A percentile compares a stretch with the other conserved stretches of the same genome.
Evolutionary conservation across 2,329 filamentous ascomycete genomes (phyloP).

Genomic region (Ophiostoma australiae): DNA sequence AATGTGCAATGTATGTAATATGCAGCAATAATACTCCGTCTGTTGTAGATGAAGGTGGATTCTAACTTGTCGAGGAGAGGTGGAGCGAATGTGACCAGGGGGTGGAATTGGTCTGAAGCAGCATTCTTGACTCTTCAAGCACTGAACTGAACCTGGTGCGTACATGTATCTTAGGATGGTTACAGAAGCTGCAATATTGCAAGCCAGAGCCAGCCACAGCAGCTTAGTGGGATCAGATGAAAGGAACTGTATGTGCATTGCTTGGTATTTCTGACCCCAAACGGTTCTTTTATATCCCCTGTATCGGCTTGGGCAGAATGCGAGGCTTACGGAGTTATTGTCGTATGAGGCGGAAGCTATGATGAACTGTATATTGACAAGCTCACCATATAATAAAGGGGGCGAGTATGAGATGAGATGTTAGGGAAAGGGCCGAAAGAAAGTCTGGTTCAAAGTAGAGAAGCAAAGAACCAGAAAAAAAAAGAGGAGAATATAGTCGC

Average conservation of each 20-base stretch:
- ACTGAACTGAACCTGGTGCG: neutral
- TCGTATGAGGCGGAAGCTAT: neutral
- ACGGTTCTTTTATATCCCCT: neutral
- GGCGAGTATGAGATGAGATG: neutral
- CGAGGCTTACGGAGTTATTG: neutral
- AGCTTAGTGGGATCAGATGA: neutral
- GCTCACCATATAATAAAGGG: neutral
- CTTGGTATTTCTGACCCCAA: neutral
- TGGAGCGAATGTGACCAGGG: neutral
- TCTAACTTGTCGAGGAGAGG: neutral
- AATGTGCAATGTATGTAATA: neutral
- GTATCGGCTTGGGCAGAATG: neutral
- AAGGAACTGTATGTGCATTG: neutral
- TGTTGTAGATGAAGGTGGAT: neutral
- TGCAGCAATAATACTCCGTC: conserved; percentile 5
- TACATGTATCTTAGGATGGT: neutral
- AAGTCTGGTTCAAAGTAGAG: neutral
- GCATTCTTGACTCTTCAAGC: neutral
- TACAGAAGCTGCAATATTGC: no score
- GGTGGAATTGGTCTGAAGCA: neutral
- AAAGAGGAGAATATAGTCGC: neutral
- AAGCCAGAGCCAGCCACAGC: neutral
- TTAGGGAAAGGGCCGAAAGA: neutral
- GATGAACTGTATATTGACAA: neutral
- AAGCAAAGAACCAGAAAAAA: neutral